Conservation (phyloP, 495 filamentous ascomycete genomes). For the Penicillium antarcticum region DNA sequence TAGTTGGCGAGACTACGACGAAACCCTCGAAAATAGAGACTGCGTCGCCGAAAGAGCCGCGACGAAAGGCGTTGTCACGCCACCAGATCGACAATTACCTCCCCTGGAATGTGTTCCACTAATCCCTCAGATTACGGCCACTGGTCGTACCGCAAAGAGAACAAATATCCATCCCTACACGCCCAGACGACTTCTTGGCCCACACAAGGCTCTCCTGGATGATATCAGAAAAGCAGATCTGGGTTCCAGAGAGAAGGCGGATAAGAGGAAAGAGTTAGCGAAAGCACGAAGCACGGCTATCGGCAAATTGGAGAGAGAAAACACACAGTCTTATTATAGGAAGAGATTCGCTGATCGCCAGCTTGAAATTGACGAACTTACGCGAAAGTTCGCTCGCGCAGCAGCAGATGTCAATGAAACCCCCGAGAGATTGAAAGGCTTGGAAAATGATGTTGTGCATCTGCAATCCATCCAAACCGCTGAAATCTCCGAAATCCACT, state of each 20-base stretch:
- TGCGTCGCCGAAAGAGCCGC: slow-evolving; percentile 34
- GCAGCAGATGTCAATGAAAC: slow-evolving; percentile 28
- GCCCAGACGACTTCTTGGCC: slow-evolving; percentile 12
- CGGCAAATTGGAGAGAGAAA: slow-evolving; percentile 30
- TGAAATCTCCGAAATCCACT: slow-evolving; percentile 18
- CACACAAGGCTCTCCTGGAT: slow-evolving; percentile 18
- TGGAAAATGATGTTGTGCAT: slow-evolving; percentile 20
- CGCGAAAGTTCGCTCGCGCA: slow-evolving; percentile 25
- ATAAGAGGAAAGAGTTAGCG: neutral
- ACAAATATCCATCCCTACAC: slow-evolving; percentile 14
- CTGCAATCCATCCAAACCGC: slow-evolving; percentile 2
- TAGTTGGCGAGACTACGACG: slow-evolving; percentile 26
- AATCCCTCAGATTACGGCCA: slow-evolving; percentile 3
- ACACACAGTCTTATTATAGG: slow-evolving; percentile 21
- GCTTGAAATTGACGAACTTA: slow-evolving; percentile 23
- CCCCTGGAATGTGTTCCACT: slow-evolving; percentile 22
- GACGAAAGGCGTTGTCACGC: slow-evolving; percentile 33
- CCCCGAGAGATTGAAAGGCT: slow-evolving; percentile 27
- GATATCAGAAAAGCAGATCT: slow-evolving; percentile 1
- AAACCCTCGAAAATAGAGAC: slow-evolving; percentile 27
- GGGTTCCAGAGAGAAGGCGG: neutral
- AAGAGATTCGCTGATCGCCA: slow-evolving; percentile 24
- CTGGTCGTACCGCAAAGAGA: neutral
- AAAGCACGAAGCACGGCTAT: neutral
- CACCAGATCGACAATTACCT: slow-evolving; percentile 29